Evolutionary conservation across 192 early-diverging fungal genomes (phyloP).

Genomic region (Cladochytrium replicatum): DNA sequence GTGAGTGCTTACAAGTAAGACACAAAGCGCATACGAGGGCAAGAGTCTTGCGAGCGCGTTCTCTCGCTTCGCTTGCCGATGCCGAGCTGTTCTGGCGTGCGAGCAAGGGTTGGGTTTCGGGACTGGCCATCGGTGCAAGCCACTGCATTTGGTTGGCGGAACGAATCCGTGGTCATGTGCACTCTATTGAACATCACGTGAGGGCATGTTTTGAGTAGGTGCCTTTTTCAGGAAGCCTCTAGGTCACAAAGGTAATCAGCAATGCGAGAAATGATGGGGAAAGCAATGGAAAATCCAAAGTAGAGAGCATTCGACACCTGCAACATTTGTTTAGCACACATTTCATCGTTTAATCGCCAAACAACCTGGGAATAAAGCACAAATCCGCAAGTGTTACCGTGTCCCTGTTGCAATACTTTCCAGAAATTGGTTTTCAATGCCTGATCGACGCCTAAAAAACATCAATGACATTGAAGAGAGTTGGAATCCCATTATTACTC

Average conservation of each 20-base stretch:
- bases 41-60: too few relatives aligned
- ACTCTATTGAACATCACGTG: too few relatives aligned
- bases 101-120: too few relatives aligned
- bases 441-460: constrained; percentile 58
- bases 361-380: constrained; percentile 64
- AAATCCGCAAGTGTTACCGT: constrained; percentile 76
- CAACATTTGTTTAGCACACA: neutral
- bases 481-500: neutral
- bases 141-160: too few relatives aligned
- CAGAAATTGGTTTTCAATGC: constrained; percentile 52
- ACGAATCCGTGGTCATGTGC: too few relatives aligned
- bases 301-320: constrained; percentile 12
- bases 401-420: constrained; percentile 71
- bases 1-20: too few relatives aligned
- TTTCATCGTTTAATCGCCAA: constrained; percentile 47
- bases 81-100: too few relatives aligned
- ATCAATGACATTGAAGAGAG: too few relatives aligned
- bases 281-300: constrained; percentile 60
- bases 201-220: too few relatives aligned
- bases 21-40: too few relatives aligned
- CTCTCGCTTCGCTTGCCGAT: too few relatives aligned
- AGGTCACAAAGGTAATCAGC: constrained; percentile 40
- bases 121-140: too few relatives aligned
- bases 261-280: constrained; percentile 60
- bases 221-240: constrained; percentile 48